Evolutionary conservation across 495 filamentous ascomycete genomes (phyloP).

Genomic region (Aspergillus egyptiacus): DNA sequence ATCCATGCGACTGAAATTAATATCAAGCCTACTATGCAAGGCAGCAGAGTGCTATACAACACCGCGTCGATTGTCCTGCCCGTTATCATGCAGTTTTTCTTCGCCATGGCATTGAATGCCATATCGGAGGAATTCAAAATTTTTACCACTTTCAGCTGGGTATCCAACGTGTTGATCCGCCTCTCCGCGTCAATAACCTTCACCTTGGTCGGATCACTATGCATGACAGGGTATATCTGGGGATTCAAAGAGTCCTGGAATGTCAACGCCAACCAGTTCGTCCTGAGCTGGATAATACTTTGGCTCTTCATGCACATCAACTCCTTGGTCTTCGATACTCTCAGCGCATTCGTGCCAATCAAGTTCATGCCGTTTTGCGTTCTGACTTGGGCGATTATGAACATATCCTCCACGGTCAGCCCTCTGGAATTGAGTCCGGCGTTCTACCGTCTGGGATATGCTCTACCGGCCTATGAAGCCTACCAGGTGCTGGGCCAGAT

Average conservation of each 20-base stretch:
- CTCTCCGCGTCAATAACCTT: constrained; percentile 31
- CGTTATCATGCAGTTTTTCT: constrained; percentile 47
- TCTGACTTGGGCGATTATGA: constrained; percentile 41
- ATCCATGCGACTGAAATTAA: constrained; percentile 30
- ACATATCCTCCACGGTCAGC: constrained; percentile 36
- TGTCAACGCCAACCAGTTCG: constrained; percentile 35
- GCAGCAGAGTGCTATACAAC: constrained; percentile 39
- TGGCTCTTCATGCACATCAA: constrained; percentile 46
- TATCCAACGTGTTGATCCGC: constrained; percentile 35
- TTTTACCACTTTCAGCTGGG: constrained; percentile 27
- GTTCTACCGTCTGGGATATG: constrained; percentile 42
- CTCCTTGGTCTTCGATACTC: constrained; percentile 33
- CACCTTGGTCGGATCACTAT: constrained; percentile 35
- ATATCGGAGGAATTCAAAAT: constrained; percentile 34
- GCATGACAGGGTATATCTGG: constrained; percentile 39
- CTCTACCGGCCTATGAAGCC: constrained; percentile 41
- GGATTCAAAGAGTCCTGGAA: constrained; percentile 40
- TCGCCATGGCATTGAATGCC: constrained; percentile 31
- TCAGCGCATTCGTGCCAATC: constrained; percentile 1
- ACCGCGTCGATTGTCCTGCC: constrained; percentile 37
- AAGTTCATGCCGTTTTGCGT: constrained; percentile 37
- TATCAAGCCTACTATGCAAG: constrained; percentile 37
- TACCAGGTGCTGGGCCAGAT: constrained; percentile 42
- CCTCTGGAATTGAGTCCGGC: constrained; percentile 37
- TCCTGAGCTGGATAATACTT: constrained; percentile 35